Conservation (phyloP, 2,329 filamentous ascomycete genomes). For the Exophiala oligosperma region DNA sequence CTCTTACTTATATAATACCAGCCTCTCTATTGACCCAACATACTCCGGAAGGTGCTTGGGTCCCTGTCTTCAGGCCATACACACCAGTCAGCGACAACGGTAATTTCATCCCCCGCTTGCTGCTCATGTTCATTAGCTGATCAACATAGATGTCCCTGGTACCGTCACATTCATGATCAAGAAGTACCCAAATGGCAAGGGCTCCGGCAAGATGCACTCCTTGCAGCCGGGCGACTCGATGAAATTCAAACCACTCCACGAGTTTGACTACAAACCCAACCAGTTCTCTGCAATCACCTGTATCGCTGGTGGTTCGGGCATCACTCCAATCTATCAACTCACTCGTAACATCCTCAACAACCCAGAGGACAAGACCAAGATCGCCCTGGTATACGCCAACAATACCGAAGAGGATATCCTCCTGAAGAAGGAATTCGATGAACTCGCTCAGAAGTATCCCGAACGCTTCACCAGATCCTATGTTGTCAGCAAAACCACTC, state of each 20-base stretch:
- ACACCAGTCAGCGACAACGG: slow-evolving; percentile 60
- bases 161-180: slow-evolving; percentile 67
- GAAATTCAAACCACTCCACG: slow-evolving; percentile 58
- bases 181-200: slow-evolving; percentile 65
- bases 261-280: slow-evolving; percentile 55
- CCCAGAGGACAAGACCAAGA: slow-evolving; percentile 60
- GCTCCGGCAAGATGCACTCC: slow-evolving; percentile 65
- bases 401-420: slow-evolving; percentile 65
- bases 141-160: slow-evolving; percentile 53
- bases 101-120: slow-evolving; percentile 31
- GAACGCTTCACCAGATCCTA: slow-evolving; percentile 60
- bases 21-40: slow-evolving; percentile 62
- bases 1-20: slow-evolving; percentile 27
- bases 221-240: slow-evolving; percentile 63
- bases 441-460: slow-evolving; percentile 51
- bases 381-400: slow-evolving; percentile 67
- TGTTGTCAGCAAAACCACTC: slow-evolving; percentile 50
- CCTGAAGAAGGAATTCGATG: slow-evolving; percentile 56
- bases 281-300: slow-evolving; percentile 55
- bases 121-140: background rate
- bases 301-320: slow-evolving; percentile 70
- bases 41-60: slow-evolving; percentile 56
- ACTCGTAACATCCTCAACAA: slow-evolving; percentile 62
- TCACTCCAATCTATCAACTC: slow-evolving; percentile 70
- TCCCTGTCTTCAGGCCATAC: slow-evolving; percentile 65